Percentiles rank a stretch among this genome's conserved stretches.
phyloP scores from a whole-genome alignment of 768 basidiomycete genomes.

The Mycena indigotica region DNA sequence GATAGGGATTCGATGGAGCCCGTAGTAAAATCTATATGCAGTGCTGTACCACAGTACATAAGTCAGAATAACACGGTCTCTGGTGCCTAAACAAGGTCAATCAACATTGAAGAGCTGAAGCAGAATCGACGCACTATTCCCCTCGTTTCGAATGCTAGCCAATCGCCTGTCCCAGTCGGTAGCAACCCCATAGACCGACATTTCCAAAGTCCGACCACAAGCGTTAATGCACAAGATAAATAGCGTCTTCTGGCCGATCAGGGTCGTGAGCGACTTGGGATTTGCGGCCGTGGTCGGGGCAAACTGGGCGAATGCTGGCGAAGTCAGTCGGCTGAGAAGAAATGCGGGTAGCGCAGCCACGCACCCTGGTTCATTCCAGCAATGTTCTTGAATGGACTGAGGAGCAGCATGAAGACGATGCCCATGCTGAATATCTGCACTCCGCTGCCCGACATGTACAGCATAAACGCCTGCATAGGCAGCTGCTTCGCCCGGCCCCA shows the following conservation, averaged over 20 bases:
- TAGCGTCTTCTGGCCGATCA: conserved; percentile 69
- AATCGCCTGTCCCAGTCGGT: conserved; percentile 90
- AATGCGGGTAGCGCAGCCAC: conserved; percentile 28
- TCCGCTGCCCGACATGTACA: conserved; percentile 96
- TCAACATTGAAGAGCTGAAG: not conserved
- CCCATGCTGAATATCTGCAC: conserved; percentile 98
- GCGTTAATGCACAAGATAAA: conserved; percentile 77
- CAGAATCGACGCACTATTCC: conserved; percentile 52
- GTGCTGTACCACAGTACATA: not conserved
- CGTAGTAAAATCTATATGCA: not conserved
- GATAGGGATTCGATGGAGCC: not conserved
- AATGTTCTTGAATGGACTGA: conserved; percentile 84
- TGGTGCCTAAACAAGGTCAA: conserved; percentile 36
- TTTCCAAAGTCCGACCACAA: conserved; percentile 89
- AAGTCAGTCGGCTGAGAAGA: not conserved
- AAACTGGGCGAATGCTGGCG: conserved; percentile 70
- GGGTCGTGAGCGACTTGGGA: conserved; percentile 51
- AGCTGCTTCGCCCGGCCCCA: conserved; percentile 84
- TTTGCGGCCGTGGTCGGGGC: conserved; percentile 62
- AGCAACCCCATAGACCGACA: conserved; percentile 90
- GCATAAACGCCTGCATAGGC: conserved; percentile 97
- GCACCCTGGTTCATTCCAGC: conserved; percentile 76
- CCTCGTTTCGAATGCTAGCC: conserved; percentile 90
- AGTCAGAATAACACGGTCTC: conserved; percentile 44
- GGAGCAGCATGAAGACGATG: conserved; percentile 90